phyloP scores from a whole-genome alignment of 129 eudicot genomes.

The Arctium lappa region DNA sequence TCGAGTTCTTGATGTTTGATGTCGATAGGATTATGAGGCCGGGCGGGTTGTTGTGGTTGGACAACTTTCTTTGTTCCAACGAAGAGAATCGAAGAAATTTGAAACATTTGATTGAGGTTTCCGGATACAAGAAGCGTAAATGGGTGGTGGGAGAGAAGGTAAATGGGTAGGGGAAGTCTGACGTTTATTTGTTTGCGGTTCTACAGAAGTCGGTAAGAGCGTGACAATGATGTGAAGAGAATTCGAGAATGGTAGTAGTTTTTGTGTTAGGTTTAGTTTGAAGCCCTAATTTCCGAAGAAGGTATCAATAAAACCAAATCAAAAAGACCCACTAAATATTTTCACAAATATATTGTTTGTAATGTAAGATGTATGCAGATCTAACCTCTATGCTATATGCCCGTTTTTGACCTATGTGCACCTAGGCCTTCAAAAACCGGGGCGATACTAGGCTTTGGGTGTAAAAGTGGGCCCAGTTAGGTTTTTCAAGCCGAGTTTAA shows the following conservation, averaged over 20 bases:
- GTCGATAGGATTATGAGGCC: constrained; percentile 76
- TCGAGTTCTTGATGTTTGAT: constrained; percentile 95
- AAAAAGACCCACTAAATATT: neutral
- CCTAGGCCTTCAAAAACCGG: neutral
- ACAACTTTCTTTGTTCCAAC: constrained; percentile 75
- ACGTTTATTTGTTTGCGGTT: constrained; percentile 87
- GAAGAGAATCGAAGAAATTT: constrained; percentile 76
- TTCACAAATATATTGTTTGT: neutral
- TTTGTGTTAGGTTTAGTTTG: neutral
- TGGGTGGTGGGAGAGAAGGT: constrained; percentile 92
- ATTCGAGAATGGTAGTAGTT: neutral
- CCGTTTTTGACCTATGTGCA: neutral
- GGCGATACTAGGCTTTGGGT: no score
- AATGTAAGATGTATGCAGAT: neutral
- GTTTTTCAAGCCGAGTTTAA: neutral
- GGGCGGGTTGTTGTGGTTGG: constrained; percentile 96
- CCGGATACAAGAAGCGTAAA: constrained; percentile 90
- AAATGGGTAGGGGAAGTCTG: constrained; percentile 74
- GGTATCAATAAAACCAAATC: neutral
- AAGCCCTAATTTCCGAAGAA: neutral
- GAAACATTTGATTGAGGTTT: constrained; percentile 76
- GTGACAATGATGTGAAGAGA: constrained; percentile 10
- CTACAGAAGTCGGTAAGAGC: constrained; percentile 87
- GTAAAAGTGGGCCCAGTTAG: neutral
- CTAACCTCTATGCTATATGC: no score